Conservation (phyloP, 108 stramenopile genomes). For the Nannochloropsis gaditana region DNA sequence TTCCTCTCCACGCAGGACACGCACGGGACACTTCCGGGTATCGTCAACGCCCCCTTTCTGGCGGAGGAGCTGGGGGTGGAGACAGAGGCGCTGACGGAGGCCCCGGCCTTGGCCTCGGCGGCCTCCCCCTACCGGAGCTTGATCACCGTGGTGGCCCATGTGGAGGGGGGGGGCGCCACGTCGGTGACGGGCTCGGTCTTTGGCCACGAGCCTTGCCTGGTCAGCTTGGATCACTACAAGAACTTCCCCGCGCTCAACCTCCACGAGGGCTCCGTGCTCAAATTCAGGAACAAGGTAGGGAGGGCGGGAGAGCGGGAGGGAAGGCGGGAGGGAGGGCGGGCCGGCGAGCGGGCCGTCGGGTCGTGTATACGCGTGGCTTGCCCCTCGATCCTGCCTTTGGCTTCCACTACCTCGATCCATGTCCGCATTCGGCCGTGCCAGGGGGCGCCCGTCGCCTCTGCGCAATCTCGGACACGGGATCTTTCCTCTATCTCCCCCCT, state of each 20-base stretch:
- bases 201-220: slow-evolving; percentile 53
- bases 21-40: slow-evolving; percentile 35
- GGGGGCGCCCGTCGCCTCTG: too few species aligned
- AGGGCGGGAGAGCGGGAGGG: slow-evolving; percentile 37
- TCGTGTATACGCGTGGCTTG: neutral
- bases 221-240: slow-evolving; percentile 51
- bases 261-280: slow-evolving; percentile 48
- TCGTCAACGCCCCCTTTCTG: slow-evolving; percentile 54
- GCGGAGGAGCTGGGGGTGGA: slow-evolving; percentile 48
- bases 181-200: slow-evolving; percentile 53
- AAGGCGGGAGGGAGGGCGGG: slow-evolving; percentile 30
- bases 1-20: slow-evolving; percentile 37
- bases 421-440: too few species aligned
- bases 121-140: slow-evolving; percentile 54
- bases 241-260: slow-evolving; percentile 54
- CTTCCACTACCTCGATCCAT: neutral
- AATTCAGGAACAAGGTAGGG: slow-evolving; percentile 41
- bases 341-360: neutral
- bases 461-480: too few species aligned
- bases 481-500: too few species aligned
- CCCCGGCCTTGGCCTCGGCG: slow-evolving; percentile 13
- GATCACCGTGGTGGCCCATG: slow-evolving; percentile 39
- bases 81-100: slow-evolving; percentile 1
- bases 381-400: neutral
- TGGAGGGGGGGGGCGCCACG: slow-evolving; percentile 41